These are phyloP conservation scores for Silene coronaria DNA, from an alignment of 179 eudicot genomes.

Conservation along the genomic window DNA sequence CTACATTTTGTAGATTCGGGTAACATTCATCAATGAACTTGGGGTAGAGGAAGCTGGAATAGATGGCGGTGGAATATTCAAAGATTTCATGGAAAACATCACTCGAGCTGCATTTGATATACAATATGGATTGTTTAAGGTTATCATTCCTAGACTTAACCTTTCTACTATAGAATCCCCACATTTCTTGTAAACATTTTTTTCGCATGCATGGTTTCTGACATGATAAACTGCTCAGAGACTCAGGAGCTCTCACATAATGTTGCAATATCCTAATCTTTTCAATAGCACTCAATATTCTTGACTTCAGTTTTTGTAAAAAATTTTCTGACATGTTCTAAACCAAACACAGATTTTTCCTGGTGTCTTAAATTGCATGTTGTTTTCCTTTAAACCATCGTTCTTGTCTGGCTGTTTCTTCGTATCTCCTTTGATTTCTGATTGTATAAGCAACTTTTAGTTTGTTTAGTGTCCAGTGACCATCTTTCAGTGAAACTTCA, in stretches of 20 bases:
- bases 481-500: not conserved
- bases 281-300: not conserved
- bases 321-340: not conserved
- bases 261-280: not conserved
- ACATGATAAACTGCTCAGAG: slow-evolving; percentile 12
- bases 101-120: slow-evolving; percentile 92
- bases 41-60: slow-evolving; percentile 99
- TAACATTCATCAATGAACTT: slow-evolving; percentile 83
- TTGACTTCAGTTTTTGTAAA: not conserved
- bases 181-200: not conserved
- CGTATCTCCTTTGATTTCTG: not conserved
- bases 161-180: not conserved
- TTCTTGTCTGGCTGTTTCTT: not conserved
- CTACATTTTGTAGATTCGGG: slow-evolving; percentile 58
- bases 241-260: not conserved
- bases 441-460: not conserved
- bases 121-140: slow-evolving; percentile 98
- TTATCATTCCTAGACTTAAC: slow-evolving; percentile 21
- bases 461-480: slow-evolving; percentile 1
- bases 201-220: not conserved
- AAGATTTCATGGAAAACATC: slow-evolving; percentile 96
- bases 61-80: slow-evolving; percentile 98
- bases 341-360: not conserved
- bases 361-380: not conserved
- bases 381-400: not conserved